Evolutionary conservation across 139 green algal species (phyloP).

Genomic region (Chlorella sp.): DNA sequence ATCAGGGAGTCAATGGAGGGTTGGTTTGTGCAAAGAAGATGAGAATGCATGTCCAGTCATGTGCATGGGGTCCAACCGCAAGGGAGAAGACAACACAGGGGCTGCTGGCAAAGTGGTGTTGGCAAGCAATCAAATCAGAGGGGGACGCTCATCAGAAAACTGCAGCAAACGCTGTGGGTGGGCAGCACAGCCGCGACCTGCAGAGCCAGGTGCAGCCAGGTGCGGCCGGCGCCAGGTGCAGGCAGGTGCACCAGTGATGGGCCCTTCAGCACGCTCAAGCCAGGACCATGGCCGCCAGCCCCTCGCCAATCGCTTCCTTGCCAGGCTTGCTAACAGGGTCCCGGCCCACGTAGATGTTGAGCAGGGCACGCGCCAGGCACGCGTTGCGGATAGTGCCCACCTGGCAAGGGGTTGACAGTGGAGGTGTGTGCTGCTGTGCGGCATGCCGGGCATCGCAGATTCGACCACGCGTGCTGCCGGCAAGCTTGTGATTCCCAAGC

Average conservation of each 20-base stretch:
- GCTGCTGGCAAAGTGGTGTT: too few species aligned
- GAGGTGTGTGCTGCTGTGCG: background rate
- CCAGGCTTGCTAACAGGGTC: slow-evolving; percentile 67
- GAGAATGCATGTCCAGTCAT: too few species aligned
- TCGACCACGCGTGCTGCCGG: too few species aligned
- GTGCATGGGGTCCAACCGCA: too few species aligned
- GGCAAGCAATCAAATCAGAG: slow-evolving; percentile 1
- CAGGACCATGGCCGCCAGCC: slow-evolving; percentile 46
- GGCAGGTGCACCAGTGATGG: too few species aligned
- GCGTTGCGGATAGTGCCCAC: slow-evolving; percentile 54
- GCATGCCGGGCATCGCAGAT: too few species aligned
- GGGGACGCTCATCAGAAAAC: background rate
- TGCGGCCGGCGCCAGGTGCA: too few species aligned
- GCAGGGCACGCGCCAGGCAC: slow-evolving; percentile 59
- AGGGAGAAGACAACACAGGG: too few species aligned
- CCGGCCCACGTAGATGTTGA: slow-evolving; percentile 74
- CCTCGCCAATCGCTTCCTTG: slow-evolving; percentile 66
- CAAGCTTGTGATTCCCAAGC: too few species aligned
- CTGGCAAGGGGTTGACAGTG: slow-evolving; percentile 21
- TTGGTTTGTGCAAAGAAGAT: too few species aligned
- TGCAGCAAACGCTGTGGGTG: background rate
- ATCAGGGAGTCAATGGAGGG: too few species aligned
- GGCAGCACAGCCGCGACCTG: background rate
- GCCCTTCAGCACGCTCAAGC: background rate
- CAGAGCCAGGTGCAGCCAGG: too few species aligned